Evolutionary conservation across 306 rosid species (phyloP).

Genomic region (Cicer yamashitae): DNA sequence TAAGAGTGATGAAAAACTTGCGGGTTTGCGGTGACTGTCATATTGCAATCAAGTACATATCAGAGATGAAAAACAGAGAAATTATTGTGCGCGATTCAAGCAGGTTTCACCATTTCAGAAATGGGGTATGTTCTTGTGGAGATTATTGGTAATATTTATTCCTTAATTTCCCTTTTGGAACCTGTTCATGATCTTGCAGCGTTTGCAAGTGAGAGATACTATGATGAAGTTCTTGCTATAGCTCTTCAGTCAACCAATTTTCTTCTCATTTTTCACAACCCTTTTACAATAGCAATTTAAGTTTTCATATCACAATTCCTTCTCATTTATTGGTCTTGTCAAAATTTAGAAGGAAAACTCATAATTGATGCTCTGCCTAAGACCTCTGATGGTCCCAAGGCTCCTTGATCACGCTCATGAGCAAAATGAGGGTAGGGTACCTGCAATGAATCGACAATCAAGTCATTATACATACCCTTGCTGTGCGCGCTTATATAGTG

Average conservation of each 20-base stretch:
- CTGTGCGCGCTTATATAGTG: neutral
- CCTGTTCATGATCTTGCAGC: constrained; percentile 16
- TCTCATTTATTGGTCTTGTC: neutral
- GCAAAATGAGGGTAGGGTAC: neutral
- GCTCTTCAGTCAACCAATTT: constrained; percentile 31
- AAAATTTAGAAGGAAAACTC: neutral
- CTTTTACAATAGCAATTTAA: neutral
- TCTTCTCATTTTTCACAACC: constrained; percentile 21
- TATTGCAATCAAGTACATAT: constrained; percentile 74
- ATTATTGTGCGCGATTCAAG: constrained; percentile 69
- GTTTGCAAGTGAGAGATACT: constrained; percentile 43
- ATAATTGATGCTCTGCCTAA: neutral
- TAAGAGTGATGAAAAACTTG: constrained; percentile 88
- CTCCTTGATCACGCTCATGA: neutral
- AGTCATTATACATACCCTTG: neutral
- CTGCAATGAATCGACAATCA: neutral
- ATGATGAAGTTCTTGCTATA: constrained; percentile 15
- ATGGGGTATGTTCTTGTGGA: constrained; percentile 83
- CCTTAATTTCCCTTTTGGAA: constrained; percentile 29
- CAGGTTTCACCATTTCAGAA: constrained; percentile 88
- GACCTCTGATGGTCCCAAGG: neutral
- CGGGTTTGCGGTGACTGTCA: constrained; percentile 81
- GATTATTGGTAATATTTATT: constrained; percentile 66
- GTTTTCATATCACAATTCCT: neutral
- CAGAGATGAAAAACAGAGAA: constrained; percentile 63